Evolutionary conservation across 805 yeast genomes (phyloP), one percentile per base, ranked within the genome.

Genomic region (Candida quercuum): DNA sequence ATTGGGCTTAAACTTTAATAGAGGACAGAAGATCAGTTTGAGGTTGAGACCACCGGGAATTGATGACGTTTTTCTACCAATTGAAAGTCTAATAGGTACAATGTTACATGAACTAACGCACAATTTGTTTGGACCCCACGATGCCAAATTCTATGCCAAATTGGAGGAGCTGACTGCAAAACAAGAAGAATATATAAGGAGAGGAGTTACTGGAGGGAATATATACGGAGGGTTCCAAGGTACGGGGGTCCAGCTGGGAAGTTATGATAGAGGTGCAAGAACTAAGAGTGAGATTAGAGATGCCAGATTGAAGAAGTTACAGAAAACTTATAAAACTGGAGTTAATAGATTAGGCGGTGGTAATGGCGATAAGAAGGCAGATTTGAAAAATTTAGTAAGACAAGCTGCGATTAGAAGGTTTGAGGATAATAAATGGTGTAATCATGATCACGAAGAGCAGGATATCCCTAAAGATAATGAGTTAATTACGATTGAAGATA

Each of bases 81-180:
- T 80, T 59, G 69, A 77, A 4, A 78, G 78, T 35, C 61, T 89
- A 2, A 54, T 89, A 19, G 95, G 88, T 1, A 87, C 96, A 0
- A 74, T 88, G 78, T 64, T 91, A 5, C 98, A 91, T 59, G 98
- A 91, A 56, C 66, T 91, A 29, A 74, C 86, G 2, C 98, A 91
- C 56, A 89, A 87, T 56, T 55, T 68, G 16, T 64, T 65, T 51
- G 96, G 96, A 0, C 84, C 95, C 0, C 98, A 91, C 54, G 82
- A 91, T 62, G 72, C 63, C 3, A 61, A 61, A 41, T 91, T 91
- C 54, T 86, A 86, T 54, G 63, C 63, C 35, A 69, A 71, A 35
- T 57, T 87, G 45, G 91, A 84, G 38, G 76, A 73, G 41, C 64
- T 84, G 28, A 74, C 32, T 5, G 32, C 27, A 2, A 51, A 46